Evolutionary conservation across 345 rosid genomes (phyloP).

Genomic region (Eucalyptus erythrocorys): DNA sequence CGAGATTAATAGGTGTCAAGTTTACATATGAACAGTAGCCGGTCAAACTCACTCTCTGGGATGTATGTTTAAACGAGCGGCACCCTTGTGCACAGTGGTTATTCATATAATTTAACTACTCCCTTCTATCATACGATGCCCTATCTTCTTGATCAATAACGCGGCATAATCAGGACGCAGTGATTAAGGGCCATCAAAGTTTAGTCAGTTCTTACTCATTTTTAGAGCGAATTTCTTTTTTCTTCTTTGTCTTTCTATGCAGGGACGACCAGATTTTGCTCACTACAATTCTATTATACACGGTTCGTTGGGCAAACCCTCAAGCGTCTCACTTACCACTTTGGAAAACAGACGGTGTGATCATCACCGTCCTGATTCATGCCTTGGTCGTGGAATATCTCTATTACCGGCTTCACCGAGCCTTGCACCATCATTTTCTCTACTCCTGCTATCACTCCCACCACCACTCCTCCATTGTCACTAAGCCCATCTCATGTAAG

Average conservation of each 20-base stretch:
- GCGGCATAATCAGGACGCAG: background rate
- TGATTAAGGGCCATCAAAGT: background rate
- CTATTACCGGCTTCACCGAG: slow-evolving; percentile 73
- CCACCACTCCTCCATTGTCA: slow-evolving; percentile 68
- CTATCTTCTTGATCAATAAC: background rate
- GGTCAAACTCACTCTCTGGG: background rate
- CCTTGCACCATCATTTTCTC: slow-evolving; percentile 56
- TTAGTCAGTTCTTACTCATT: background rate
- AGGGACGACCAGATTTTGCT: slow-evolving; percentile 52
- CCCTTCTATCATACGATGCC: background rate
- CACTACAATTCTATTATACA: slow-evolving; percentile 6
- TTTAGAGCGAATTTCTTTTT: background rate
- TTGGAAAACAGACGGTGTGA: slow-evolving; percentile 44
- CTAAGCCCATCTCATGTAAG: slow-evolving; percentile 56
- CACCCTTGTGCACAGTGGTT: background rate
- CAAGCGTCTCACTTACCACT: slow-evolving; percentile 17
- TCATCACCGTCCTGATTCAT: slow-evolving; percentile 28
- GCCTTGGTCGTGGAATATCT: slow-evolving; percentile 57
- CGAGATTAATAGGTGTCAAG: background rate
- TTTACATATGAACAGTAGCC: background rate
- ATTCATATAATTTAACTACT: too few species aligned
- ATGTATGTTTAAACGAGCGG: background rate
- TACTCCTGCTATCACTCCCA: slow-evolving; percentile 83
- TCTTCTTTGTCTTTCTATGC: background rate
- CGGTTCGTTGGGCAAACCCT: background rate